Evolutionary conservation across 2,329 filamentous ascomycete genomes (phyloP), one percentile per base, ranked within the genome.

Genomic region (Chalaropsis thielavioides): DNA sequence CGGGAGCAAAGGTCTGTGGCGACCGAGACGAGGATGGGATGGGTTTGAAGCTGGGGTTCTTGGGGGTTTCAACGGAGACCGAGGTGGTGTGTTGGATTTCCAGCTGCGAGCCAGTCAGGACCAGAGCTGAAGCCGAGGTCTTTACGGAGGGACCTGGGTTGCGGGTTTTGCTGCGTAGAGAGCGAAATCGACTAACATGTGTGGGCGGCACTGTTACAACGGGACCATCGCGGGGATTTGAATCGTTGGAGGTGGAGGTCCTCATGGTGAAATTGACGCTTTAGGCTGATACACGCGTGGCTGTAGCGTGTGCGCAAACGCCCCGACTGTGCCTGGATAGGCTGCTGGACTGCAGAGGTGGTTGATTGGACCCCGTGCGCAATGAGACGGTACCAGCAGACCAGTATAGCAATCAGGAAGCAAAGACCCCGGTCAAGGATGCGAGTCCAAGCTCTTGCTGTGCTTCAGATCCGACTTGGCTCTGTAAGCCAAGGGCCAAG

Each of bases 31-130:
- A 35, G 27, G 51, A 35, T n/a, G 13, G 31, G 15, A 1, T 58
- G 51, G 4, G 15, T 17, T 19, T 58, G 51, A 31, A 58, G 24
- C 51, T 58, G 27, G 27, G 51, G 24, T 58, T 58, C 13, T 17
- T 27, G 17, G 24, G 38, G 7, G 51, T 38, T 58, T 58, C 51
- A n/a, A 66, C 61, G 10, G 61, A 63, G 43, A 66, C 40, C 5
- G 41, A 62, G 19, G 64, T 66, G 38, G 64, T 63, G 35, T 66
- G 64, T 10, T 66, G 61, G 22, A 66, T 66, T 61, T 66, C 64
- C 15, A 66, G 49, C 6, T 62, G 64, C 35, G 64, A 56, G 8
- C 58, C 19, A 51, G 58, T 38, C 22, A n/a, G 17, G 4, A 27
- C 27, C 13, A 58, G 27, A 19, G 44, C 27, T 59, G 60, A 62